Base-by-base conservation (phyloP, 2,329 filamentous ascomycete genomes). In the Davidsoniella eucalypti region DNA sequence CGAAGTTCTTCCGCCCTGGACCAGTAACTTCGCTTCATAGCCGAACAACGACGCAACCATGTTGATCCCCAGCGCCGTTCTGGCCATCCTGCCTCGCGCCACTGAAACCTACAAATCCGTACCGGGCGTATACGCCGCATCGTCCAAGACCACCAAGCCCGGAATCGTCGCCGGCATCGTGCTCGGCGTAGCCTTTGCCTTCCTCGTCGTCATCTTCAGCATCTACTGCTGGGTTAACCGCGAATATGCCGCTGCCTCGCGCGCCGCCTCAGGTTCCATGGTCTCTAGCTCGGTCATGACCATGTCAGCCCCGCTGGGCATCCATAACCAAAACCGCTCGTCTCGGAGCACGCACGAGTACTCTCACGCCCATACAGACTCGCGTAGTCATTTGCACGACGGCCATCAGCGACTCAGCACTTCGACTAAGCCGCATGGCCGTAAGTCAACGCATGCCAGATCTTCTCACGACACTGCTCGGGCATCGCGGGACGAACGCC, bases 31-130 rank as follows among this genome's bases (percentile, higher is more conserved):
- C 29, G 29, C 29, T 33, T 33, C 29, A 33, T 33, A 33, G 29
- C 29, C 29, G 7, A 33, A 23, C 12, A 33, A 33, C 29, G 8
- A 9, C 29, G 29, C 29, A 9, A 12, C 29, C 29, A 33, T 33
- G 29, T 33, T 33, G 29, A 33, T 33, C 12, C 29, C 29, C 29
- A 33, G 29, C 29, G 29, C 29, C 29, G 29, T 33, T 10, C 21
- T 7, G n/a, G 9, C 9, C 14, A 33, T 33, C 29, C 29, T 33
- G 29, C 29, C 29, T 9, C 29, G 29, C 17, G 54, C 55, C n/a
- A 48, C 52, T 16, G 52, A 51, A 17, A 50, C 52, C n/a, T 54
- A 55, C 23, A 50, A 53, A 39, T 56, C 56, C 44, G 54, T 54
- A n/a, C 53, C 52, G 21, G 54, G 54, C 45, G 53, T 54, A 16